These are phyloP conservation scores for Volvox africanus DNA, from an alignment of 139 green algal genomes.

Conservation along the genomic window DNA sequence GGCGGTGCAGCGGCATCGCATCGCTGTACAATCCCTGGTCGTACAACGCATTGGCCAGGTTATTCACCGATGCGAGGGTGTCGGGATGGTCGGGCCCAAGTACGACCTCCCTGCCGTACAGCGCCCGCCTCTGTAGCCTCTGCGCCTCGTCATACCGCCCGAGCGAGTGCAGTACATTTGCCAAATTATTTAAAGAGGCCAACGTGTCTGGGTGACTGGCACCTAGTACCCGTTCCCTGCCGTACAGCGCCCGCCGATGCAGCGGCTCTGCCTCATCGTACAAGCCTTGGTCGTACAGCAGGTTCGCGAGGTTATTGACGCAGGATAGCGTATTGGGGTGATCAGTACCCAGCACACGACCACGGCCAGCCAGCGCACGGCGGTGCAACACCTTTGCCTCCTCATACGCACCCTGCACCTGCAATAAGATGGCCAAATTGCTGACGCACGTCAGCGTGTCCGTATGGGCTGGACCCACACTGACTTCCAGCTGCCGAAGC, in stretches of 20 bases:
- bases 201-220: background rate
- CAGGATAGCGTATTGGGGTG: slow-evolving; percentile 36
- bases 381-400: slow-evolving; percentile 5
- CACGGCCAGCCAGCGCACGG: background rate
- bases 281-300: background rate
- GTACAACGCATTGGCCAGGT: background rate
- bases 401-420: background rate
- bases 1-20: slow-evolving; percentile 10
- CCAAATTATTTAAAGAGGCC: background rate
- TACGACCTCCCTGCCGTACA: slow-evolving; percentile 16
- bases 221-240: background rate
- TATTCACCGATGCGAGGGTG: background rate
- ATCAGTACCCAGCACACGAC: slow-evolving; percentile 14
- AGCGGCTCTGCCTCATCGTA: background rate
- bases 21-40: slow-evolving; percentile 1
- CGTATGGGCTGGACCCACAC: background rate
- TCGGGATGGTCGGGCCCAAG: slow-evolving; percentile 25
- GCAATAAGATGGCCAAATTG: slow-evolving; percentile 7
- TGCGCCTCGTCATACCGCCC: slow-evolving; percentile 4
- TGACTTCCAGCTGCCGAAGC: background rate
- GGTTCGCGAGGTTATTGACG: background rate
- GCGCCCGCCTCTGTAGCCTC: background rate
- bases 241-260: background rate
- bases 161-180: background rate
- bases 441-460: background rate